These are phyloP conservation scores for Gomphus sp. DNA, from an alignment of 1,284 basidiomycete genomes.

Conservation along the genomic window DNA sequence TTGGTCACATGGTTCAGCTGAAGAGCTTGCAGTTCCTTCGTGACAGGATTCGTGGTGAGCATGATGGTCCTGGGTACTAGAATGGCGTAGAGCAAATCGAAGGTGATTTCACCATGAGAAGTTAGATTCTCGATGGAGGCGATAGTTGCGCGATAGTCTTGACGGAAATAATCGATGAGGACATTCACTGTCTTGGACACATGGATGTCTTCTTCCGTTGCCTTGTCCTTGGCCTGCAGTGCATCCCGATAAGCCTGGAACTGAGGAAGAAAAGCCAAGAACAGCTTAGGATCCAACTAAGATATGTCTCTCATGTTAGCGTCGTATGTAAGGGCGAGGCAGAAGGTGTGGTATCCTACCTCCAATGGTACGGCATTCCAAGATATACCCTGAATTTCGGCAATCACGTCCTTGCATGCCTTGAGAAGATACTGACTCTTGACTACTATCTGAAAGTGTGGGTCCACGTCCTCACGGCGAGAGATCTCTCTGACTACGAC, in stretches of 20 bases:
- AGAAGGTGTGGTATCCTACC: constrained; percentile 20
- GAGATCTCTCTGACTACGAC: constrained; percentile 43
- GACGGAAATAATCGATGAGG: constrained; percentile 36
- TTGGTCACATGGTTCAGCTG: constrained; percentile 28
- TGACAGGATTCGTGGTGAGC: constrained; percentile 41
- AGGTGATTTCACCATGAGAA: constrained; percentile 45
- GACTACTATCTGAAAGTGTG: constrained; percentile 41
- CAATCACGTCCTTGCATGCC: constrained; percentile 44
- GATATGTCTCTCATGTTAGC: constrained; percentile 14
- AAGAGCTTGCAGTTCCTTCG: constrained; percentile 41
- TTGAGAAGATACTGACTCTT: constrained; percentile 47
- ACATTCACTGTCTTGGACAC: constrained; percentile 32
- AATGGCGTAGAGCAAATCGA: constrained; percentile 42
- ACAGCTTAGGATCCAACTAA: constrained; percentile 41
- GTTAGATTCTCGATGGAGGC: constrained; percentile 34
- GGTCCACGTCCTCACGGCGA: constrained; percentile 24
- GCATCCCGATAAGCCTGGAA: constrained; percentile 33
- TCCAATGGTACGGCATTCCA: constrained; percentile 46
- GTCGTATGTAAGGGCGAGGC: not conserved
- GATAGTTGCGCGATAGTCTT: constrained; percentile 39
- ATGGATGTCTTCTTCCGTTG: constrained; percentile 29
- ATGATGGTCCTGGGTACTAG: constrained; percentile 41
- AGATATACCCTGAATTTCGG: constrained; percentile 42
- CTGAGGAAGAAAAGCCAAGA: constrained; percentile 40
- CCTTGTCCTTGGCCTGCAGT: constrained; percentile 26